These are phyloP conservation scores for Colletotrichum sp. DNA, from an alignment of 2,329 filamentous ascomycete genomes.

Conservation along the genomic window DNA sequence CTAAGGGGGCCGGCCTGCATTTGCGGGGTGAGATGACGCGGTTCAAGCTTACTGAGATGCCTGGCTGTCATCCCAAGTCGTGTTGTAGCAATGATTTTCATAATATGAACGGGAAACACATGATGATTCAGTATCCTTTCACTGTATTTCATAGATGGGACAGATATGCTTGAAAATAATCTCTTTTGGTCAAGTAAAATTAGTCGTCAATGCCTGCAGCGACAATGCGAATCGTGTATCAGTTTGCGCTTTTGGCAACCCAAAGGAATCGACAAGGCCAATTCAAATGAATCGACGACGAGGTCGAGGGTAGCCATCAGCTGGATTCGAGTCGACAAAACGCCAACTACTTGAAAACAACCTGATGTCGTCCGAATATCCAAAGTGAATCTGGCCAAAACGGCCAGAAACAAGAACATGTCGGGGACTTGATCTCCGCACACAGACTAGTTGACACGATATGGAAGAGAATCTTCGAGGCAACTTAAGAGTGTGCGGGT, in stretches of 20 bases:
- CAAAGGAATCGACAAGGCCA: background rate
- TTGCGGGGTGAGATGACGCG: conserved; percentile 12
- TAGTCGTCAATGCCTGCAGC: background rate
- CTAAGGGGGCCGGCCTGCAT: background rate
- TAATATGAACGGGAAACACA: background rate
- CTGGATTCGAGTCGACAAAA: conserved; percentile 2
- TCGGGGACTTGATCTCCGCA: conserved; percentile 76
- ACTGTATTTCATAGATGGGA: background rate
- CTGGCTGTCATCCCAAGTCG: background rate
- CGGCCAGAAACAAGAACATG: conserved; percentile 49
- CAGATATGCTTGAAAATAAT: background rate
- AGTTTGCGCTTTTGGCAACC: conserved; percentile 17
- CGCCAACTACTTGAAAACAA: background rate
- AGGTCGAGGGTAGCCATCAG: conserved; percentile 1
- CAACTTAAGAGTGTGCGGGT: conserved; percentile 96
- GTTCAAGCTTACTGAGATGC: background rate
- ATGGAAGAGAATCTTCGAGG: conserved; percentile 77
- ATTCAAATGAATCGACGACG: background rate
- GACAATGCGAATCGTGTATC: conserved; percentile 18
- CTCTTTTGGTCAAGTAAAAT: background rate
- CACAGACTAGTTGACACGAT: conserved; percentile 95
- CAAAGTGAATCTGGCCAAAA: conserved; percentile 51
- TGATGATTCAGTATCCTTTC: background rate
- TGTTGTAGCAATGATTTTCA: background rate
- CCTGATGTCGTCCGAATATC: conserved; percentile 20